A percentile compares a stretch with the other conserved stretches of the same genome.
phyloP scores from a whole-genome alignment of 495 filamentous ascomycete species.

The Talaromyces stipitatus region DNA sequence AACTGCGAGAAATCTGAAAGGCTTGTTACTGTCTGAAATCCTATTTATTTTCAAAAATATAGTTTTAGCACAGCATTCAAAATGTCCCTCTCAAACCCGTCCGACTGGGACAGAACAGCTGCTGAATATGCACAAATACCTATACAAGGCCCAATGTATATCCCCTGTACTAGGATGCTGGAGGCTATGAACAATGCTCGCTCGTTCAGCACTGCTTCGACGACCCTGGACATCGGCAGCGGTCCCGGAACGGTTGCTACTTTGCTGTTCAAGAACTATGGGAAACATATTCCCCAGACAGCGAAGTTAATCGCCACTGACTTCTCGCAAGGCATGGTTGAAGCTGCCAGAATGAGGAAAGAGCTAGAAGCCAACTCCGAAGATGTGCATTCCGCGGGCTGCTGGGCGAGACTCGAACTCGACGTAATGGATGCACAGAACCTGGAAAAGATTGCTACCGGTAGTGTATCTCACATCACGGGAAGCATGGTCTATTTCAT shows the following conservation, averaged over 20 bases:
- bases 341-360: background rate
- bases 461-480: conserved; percentile 1
- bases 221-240: background rate
- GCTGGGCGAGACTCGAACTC: background rate
- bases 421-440: conserved; percentile 5
- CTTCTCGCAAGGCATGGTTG: conserved; percentile 2
- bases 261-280: background rate
- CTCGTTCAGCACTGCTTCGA: background rate
- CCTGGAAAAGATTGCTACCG: background rate
- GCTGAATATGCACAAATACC: background rate
- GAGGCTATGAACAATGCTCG: background rate
- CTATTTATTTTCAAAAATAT: background rate
- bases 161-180: background rate
- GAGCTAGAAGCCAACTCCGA: background rate
- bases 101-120: background rate
- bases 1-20: no score
- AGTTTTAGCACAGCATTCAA: background rate
- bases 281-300: background rate
- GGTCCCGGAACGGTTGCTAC: conserved; percentile 1
- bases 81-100: background rate
- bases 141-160: background rate
- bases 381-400: background rate
- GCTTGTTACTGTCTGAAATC: background rate
- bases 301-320: conserved; percentile 1
- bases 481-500: conserved; percentile 6